Evolutionary conservation across 768 basidiomycete genomes (phyloP).

Genomic region (Leccinellum luteum): DNA sequence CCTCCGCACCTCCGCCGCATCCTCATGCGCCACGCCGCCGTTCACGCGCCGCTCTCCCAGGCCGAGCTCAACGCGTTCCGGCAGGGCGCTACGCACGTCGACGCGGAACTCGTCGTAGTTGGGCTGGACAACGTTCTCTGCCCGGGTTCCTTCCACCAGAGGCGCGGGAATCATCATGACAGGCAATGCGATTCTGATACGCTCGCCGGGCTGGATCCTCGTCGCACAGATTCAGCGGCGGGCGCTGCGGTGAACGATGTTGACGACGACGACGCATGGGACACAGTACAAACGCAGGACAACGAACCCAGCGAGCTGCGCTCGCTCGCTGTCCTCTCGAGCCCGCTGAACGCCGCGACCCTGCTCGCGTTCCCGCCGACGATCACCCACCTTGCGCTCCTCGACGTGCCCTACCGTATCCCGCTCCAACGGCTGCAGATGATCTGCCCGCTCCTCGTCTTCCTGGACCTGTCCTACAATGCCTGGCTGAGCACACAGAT

Average conservation of each 20-base stretch:
- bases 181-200: no score
- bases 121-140: constrained; percentile 49
- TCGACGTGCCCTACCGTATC: constrained; percentile 47
- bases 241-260: no score
- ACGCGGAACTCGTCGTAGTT: constrained; percentile 64
- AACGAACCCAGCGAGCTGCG: constrained; percentile 39
- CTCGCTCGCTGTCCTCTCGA: constrained; percentile 51
- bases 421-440: constrained; percentile 56
- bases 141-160: constrained; percentile 39
- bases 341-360: constrained; percentile 41
- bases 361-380: constrained; percentile 60
- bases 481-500: constrained; percentile 39
- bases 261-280: constrained; percentile 36
- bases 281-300: constrained; percentile 26
- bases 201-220: neutral
- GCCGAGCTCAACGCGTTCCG: constrained; percentile 51
- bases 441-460: constrained; percentile 57
- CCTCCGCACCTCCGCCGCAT: constrained; percentile 58
- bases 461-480: constrained; percentile 72
- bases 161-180: neutral
- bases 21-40: constrained; percentile 56
- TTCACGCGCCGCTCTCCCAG: constrained; percentile 53
- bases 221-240: neutral
- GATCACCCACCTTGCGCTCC: constrained; percentile 58
- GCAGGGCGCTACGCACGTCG: constrained; percentile 48